Evolutionary conservation across 306 rosid genomes (phyloP).

Genomic region (Gastrolobium bilobum): DNA sequence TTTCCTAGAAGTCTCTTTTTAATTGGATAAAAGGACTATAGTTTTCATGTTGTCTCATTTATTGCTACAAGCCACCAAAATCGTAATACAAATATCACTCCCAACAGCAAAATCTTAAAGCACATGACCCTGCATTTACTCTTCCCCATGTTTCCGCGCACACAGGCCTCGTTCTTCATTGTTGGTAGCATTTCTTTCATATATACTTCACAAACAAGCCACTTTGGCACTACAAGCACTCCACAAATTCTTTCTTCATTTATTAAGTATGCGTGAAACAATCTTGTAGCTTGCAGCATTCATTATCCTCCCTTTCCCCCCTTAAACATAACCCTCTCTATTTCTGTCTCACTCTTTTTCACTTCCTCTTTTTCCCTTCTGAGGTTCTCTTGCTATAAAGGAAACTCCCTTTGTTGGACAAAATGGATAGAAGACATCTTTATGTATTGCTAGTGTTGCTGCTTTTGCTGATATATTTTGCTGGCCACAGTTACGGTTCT

Average conservation of each 20-base stretch:
- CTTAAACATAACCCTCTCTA: neutral
- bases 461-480: constrained; percentile 51
- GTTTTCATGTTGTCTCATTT: constrained; percentile 55
- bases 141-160: constrained; percentile 59
- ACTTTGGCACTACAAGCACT: constrained; percentile 1
- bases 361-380: neutral
- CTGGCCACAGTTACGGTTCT: constrained; percentile 54
- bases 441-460: constrained; percentile 47
- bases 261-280: constrained; percentile 25
- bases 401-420: constrained; percentile 8
- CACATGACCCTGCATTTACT: constrained; percentile 71
- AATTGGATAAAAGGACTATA: constrained; percentile 30
- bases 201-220: constrained; percentile 46
- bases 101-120: constrained; percentile 56
- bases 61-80: constrained; percentile 48
- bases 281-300: constrained; percentile 41
- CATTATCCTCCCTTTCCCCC: neutral
- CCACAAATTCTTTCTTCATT: constrained; percentile 43
- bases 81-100: constrained; percentile 34
- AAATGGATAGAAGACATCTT: constrained; percentile 58
- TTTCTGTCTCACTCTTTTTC: neutral
- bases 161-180: constrained; percentile 41
- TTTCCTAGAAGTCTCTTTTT: constrained; percentile 19
- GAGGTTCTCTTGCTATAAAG: constrained; percentile 10
- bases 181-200: constrained; percentile 28